Evolutionary conservation across 345 rosid species (phyloP), one percentile per base, ranked within the genome.

Genomic region (Eucalyptus grandis): DNA sequence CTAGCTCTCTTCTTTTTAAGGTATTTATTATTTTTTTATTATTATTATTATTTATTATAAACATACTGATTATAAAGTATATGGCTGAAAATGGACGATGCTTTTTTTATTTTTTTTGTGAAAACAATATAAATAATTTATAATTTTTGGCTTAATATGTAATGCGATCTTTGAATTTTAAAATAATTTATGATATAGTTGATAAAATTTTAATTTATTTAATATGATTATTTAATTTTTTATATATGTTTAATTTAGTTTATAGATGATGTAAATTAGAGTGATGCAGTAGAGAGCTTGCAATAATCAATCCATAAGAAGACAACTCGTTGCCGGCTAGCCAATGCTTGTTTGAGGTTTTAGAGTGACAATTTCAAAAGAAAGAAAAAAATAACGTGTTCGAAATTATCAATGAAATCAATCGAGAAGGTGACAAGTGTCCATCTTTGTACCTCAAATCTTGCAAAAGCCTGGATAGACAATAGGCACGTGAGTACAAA

Each of bases 171-270:
- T 6, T 30, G 0, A 62, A 62, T 60, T 60, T 26, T 60, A 26
- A 27, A 26, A 5, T 27, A 5, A 26, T 26, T 4, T 58, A 12
- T 0, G 0, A 58, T 58, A 11, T 1, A 26, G 0, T 26, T 11
- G 0, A 26, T 58, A 27, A 58, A 26, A 0, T 60, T 60, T 27
- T 13, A 27, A 27, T 27, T 60, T 60, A 27, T 60, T 60, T 27
- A 27, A 27, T 60, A 13, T 0, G 2, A 11, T 60, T 11, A 0
- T 60, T 60, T 3, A 27, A 27, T 12, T 60, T 60, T 27, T 60
- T 11, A 11, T 60, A 27, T 6, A 0, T 6, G 2, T 6, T 60
- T 13, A 13, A 60, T 27, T 27, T 58, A 26, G 7, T 26, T 27
- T 1, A 10, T 58, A 27, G 14, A 11, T 1, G 5, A 58, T 58